These are phyloP conservation scores for Cokeromyces recurvatus DNA, from an alignment of 371 early-diverging fungal species.

Conservation along the genomic window DNA sequence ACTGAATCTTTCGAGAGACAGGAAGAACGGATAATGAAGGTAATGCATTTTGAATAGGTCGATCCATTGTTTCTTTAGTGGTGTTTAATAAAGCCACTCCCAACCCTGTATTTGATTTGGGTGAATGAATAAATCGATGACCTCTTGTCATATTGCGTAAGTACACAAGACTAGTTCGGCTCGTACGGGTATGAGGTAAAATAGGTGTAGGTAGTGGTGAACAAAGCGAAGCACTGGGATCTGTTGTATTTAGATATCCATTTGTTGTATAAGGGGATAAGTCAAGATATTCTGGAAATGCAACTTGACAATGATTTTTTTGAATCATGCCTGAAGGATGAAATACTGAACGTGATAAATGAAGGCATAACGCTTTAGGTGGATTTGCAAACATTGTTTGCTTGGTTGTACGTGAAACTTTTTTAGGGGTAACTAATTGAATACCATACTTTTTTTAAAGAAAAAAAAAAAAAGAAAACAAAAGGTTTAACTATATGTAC, in stretches of 20 bases:
- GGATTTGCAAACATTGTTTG: constrained; percentile 64
- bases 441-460: constrained; percentile 29
- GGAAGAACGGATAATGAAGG: constrained; percentile 33
- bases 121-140: constrained; percentile 32
- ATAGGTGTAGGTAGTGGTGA: constrained; percentile 27
- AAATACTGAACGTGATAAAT: constrained; percentile 70
- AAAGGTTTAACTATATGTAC: too few relatives aligned
- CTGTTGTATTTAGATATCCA: constrained; percentile 44
- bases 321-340: constrained; percentile 57
- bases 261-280: constrained; percentile 61
- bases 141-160: constrained; percentile 45
- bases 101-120: constrained; percentile 20
- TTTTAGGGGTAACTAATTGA: constrained; percentile 20
- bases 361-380: constrained; percentile 62
- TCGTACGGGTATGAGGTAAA: constrained; percentile 25
- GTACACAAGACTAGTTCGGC: constrained; percentile 41
- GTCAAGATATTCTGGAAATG: constrained; percentile 59
- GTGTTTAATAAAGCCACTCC: constrained; percentile 21
- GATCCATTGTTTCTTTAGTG: constrained; percentile 15
- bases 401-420: constrained; percentile 45
- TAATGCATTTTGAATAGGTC: constrained; percentile 31
- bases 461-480: constrained; percentile 10
- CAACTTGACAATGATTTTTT: constrained; percentile 65
- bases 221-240: constrained; percentile 35
- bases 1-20: constrained; percentile 38